A percentile compares a stretch with the other conserved stretches of the same genome.
phyloP scores from a whole-genome alignment of 495 filamentous ascomycete species.

The Tricharina praecox region DNA sequence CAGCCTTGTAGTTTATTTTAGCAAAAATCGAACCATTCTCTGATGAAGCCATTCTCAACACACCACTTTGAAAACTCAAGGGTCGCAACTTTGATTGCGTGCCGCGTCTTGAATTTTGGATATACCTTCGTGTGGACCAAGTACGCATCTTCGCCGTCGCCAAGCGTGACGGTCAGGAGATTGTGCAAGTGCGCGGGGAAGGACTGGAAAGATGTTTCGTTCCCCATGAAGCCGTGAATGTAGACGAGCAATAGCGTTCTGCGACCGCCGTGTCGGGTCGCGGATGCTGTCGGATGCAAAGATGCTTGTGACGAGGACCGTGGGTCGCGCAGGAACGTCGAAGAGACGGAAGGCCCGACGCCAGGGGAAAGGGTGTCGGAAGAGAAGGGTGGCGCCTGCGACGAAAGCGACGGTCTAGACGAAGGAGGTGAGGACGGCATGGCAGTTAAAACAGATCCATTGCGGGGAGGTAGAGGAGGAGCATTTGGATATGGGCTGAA shows the following conservation, averaged over 20 bases:
- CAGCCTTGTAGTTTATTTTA: too few species aligned
- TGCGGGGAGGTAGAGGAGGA: conserved; percentile 2
- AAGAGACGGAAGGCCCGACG: neutral
- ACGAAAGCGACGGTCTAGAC: neutral
- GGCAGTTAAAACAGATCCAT: neutral
- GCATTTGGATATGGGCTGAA: conserved; percentile 2
- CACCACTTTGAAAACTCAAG: conserved; percentile 73
- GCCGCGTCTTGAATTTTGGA: conserved; percentile 72
- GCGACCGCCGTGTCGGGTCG: neutral
- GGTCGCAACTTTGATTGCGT: conserved; percentile 51
- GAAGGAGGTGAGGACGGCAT: neutral
- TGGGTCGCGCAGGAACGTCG: conserved; percentile 2
- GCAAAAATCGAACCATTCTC: too few species aligned
- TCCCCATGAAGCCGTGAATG: conserved; percentile 87
- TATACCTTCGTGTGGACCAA: conserved; percentile 80
- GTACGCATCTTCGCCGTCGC: conserved; percentile 35
- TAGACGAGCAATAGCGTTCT: conserved; percentile 62
- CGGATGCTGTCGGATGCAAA: neutral
- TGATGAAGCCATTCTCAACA: too few species aligned
- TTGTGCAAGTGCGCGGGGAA: conserved; percentile 81
- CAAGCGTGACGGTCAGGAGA: conserved; percentile 47
- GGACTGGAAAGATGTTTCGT: conserved; percentile 69
- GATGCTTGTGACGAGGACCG: conserved; percentile 6
- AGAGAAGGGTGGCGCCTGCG: neutral
- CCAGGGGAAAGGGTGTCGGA: neutral